phyloP scores from a whole-genome alignment of 2,329 filamentous ascomycete species.

The Diplodia mutila region DNA sequence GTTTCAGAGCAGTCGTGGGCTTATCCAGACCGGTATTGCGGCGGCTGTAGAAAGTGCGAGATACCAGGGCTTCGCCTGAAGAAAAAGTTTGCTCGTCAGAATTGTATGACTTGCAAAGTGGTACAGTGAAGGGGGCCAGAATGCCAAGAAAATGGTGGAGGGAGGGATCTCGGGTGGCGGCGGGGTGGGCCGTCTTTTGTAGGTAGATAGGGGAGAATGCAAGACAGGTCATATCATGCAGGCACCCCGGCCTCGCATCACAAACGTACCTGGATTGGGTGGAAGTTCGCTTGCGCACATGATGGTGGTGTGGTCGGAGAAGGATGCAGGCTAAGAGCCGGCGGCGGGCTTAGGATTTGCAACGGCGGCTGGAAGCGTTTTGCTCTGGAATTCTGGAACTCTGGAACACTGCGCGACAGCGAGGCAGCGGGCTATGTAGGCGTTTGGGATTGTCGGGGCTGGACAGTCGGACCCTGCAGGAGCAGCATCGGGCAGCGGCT shows the following conservation, averaged over 20 bases:
- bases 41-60: background rate
- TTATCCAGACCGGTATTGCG: background rate
- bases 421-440: background rate
- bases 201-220: background rate
- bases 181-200: background rate
- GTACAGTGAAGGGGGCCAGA: too few relatives aligned
- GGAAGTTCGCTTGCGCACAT: background rate
- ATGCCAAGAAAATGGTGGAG: background rate
- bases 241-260: background rate
- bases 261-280: background rate
- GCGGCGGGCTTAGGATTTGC: background rate
- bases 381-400: background rate
- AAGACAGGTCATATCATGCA: background rate
- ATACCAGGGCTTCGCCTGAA: background rate
- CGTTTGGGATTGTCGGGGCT: background rate
- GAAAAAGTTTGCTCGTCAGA: constrained; percentile 8
- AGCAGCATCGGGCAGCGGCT: background rate
- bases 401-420: background rate
- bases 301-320: background rate
- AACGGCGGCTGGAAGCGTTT: background rate
- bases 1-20: background rate
- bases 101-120: background rate
- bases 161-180: background rate
- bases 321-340: background rate
- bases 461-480: background rate